phyloP scores from a whole-genome alignment of 2,329 filamentous ascomycete species.

The Ceratocystis variospora region DNA sequence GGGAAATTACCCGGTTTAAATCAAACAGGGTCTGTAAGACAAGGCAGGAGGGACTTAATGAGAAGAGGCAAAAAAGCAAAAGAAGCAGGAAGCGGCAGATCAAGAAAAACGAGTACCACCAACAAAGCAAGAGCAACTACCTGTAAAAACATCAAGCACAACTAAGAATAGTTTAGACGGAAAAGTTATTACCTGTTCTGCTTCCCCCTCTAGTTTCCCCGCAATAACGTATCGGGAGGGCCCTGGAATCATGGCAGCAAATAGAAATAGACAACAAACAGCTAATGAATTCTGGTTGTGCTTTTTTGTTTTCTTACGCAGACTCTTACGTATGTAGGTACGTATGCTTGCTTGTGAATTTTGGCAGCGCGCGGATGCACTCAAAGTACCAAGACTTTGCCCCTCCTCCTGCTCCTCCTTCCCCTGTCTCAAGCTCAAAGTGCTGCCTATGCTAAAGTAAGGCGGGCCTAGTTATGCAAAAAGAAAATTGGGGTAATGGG shows the following conservation, averaged over 20 bases:
- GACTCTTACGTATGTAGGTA: constrained; percentile 4
- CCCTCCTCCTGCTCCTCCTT: not conserved
- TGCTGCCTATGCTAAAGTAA: not conserved
- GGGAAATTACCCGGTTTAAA: constrained; percentile 9
- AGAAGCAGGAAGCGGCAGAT: not conserved
- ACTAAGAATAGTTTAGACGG: not conserved
- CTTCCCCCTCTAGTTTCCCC: not conserved
- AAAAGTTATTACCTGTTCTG: not conserved
- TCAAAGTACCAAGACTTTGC: not conserved
- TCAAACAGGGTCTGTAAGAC: constrained; percentile 1
- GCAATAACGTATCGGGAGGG: not conserved
- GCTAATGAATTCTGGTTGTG: not conserved
- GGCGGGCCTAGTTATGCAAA: not conserved
- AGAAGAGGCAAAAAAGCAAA: not conserved
- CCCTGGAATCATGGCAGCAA: not conserved
- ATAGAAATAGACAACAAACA: not conserved
- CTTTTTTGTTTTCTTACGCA: not conserved
- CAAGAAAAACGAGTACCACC: not conserved
- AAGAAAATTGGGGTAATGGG: not conserved
- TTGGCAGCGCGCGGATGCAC: not conserved
- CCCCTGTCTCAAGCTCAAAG: constrained; percentile 5
- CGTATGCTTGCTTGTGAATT: constrained; percentile 1
- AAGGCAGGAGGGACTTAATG: not conserved
- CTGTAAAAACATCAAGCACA: not conserved
- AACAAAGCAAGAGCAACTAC: not conserved